Evolutionary conservation across 805 yeast genomes (phyloP), one percentile per base, ranked within the genome.

Genomic region (Candida pseudofarinosa): DNA sequence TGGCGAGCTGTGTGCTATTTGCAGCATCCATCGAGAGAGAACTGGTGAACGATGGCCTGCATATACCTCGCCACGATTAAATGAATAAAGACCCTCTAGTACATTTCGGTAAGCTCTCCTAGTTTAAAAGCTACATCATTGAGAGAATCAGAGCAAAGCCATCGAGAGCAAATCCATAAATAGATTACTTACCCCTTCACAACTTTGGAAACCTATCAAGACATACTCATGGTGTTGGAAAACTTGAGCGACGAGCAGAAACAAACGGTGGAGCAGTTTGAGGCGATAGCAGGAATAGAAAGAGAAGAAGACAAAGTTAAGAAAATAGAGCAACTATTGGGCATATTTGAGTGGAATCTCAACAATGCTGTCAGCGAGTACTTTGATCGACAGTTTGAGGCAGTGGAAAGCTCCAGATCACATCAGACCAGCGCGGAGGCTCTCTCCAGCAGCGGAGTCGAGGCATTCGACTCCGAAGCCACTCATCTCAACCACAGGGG

Each of bases 351-450:
- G 38, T 81, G 81, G 81, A 74, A 81, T 52, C 54, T 84, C 39
- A 86, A 83, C 51, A 66, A 73, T 35, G 79, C 88, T 1, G 60
- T 82, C 26, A 74, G 83, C 3, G 70, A 79, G 39, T 84, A 72
- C 56, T 81, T 81, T 54, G 90, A 84, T 51, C 43, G 52, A 3
- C 71, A 71, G n/a, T 64, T 69, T 43, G 65, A 60, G 1, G 42
- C 54, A 6, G 34, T 55, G n/a, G 51, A 53, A 12, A 40, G 35
- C 17, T 32, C 43, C 16, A 26, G 37, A 26, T 32, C 34, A 6
- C 14, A 14, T 13, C 14, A 14, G 17, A 32, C 35, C 4, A 20
- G 23, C 28, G 4, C 48, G 39, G 26, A 43, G 44, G n/a, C 35
- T 45, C 4, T 13, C 7, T 35, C 43, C 13, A 26, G 42, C n/a